Percentiles rank a stretch among this genome's conserved stretches.
Evolutionary conservation across 768 basidiomycete genomes (phyloP).

Genomic region (Rubroboletus satanas): DNA sequence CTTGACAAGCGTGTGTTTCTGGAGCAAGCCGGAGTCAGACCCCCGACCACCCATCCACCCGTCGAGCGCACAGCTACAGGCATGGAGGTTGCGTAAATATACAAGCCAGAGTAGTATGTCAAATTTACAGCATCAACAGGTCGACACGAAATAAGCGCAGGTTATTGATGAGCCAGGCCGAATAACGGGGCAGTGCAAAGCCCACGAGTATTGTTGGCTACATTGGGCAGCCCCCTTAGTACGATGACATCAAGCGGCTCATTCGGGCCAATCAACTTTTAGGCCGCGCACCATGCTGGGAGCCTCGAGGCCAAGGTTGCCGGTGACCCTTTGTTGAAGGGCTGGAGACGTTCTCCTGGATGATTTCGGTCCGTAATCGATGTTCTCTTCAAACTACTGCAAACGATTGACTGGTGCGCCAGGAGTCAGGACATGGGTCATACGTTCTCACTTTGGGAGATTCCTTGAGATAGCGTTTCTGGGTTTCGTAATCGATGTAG

Average conservation of each 20-base stretch:
- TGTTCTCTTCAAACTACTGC: constrained; percentile 32
- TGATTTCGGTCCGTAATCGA: constrained; percentile 10
- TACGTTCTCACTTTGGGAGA: constrained; percentile 47
- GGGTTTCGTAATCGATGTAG: constrained; percentile 68
- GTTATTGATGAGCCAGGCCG: background rate
- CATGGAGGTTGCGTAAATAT: constrained; percentile 13
- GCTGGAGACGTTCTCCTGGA: background rate
- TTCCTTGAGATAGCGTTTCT: constrained; percentile 61
- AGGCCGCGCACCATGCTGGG: background rate
- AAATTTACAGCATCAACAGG: background rate
- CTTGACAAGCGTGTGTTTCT: constrained; percentile 20
- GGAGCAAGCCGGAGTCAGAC: constrained; percentile 7
- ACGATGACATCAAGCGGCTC: background rate
- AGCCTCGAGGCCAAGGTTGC: background rate
- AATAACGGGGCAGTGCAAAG: background rate
- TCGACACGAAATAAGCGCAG: background rate
- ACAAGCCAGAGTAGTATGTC: constrained; percentile 3
- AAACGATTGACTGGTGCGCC: background rate
- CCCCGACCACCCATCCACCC: constrained; percentile 21
- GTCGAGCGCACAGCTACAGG: background rate
- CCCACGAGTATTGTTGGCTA: background rate
- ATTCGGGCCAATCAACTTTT: background rate
- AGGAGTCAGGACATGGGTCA: background rate
- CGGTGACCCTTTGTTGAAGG: background rate
- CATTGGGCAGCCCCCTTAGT: background rate